Evolutionary conservation across 768 basidiomycete genomes (phyloP), one percentile per base, ranked within the genome.

Genomic region (Trametes elegans): DNA sequence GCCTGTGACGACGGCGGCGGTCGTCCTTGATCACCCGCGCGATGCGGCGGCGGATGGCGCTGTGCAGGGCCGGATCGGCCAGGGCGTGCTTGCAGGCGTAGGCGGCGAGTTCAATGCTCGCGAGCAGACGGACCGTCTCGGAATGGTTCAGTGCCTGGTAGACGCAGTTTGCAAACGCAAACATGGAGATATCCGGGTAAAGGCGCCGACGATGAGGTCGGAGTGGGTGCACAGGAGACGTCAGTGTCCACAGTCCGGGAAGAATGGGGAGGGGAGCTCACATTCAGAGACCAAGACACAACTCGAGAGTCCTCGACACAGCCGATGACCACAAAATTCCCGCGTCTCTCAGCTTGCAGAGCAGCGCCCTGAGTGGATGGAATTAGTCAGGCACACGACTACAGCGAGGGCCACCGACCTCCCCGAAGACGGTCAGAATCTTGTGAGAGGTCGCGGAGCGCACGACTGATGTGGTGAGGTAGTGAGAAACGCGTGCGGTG

Each of bases 21-120:
- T 93, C 90, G 42, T 93, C 90, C 68, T 88, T 90, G 66, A 93
- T 90, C n/a, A 87, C 73, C 28, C 87, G 80, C 61, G 91, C 87
- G 48, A 92, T 82, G 62, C 84, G 82, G 62, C 87, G 81, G 43
- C 89, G 81, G 26, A 77, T 71, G 63, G 85, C 87, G 63, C 70
- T 71, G 62, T 88, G 86, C 38, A 74, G 68, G 28, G 82, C 78
- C n/a, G 89, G 85, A 69, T 90, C 87, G 44, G 78, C 66, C 14
- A 89, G 66, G 3, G 83, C 81, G 61, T 84, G 78, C 64, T 83
- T 87, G 73, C 84, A 88, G 62, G 79, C 80, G 67, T 90, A 89
- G 68, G 88, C 90, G 3, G 90, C 88, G 31, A 92, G 81, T 65
- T 93, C 90, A 58, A 93, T 88, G 71, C 85, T 88, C 7, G 90